phyloP scores from a whole-genome alignment of 169 alveolate species.

The Besnoitia besnoiti region DNA sequence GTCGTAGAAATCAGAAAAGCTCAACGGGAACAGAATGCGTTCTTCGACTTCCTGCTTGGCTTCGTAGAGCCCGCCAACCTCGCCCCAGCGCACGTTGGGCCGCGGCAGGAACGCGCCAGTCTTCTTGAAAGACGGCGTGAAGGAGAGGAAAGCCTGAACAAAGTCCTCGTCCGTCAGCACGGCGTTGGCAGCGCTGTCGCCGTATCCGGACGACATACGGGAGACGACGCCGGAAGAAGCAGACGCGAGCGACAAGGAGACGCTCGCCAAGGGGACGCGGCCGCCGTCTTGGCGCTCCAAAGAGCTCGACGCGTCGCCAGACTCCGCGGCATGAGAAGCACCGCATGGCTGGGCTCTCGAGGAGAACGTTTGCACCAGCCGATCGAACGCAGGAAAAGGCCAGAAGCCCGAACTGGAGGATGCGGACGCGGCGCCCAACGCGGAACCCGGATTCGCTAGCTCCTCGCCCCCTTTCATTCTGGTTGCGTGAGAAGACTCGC shows the following conservation, averaged over 20 bases:
- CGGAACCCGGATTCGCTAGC: too few relatives aligned
- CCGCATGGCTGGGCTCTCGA: neutral
- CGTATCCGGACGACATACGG: neutral
- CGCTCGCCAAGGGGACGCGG: too few relatives aligned
- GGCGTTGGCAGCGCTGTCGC: neutral
- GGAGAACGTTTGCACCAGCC: neutral
- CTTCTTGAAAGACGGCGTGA: neutral
- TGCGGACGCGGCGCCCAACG: too few relatives aligned
- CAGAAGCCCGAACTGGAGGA: too few relatives aligned
- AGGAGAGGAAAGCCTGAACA: neutral
- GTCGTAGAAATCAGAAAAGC: slow-evolving; percentile 12
- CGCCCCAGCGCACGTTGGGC: slow-evolving; percentile 68
- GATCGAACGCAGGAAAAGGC: neutral
- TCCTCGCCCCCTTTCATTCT: too few relatives aligned
- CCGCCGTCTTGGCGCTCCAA: too few relatives aligned
- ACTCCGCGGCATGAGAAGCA: too few relatives aligned
- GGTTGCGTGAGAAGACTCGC: too few relatives aligned
- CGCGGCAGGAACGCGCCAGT: slow-evolving; percentile 29
- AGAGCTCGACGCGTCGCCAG: too few relatives aligned
- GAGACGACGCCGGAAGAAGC: neutral
- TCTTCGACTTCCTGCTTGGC: slow-evolving; percentile 66
- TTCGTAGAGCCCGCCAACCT: slow-evolving; percentile 66
- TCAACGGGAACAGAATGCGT: slow-evolving; percentile 67
- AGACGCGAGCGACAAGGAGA: neutral
- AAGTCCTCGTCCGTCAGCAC: neutral